Conservation (phyloP, 768 basidiomycete species). For the Ramaria sp. region DNA sequence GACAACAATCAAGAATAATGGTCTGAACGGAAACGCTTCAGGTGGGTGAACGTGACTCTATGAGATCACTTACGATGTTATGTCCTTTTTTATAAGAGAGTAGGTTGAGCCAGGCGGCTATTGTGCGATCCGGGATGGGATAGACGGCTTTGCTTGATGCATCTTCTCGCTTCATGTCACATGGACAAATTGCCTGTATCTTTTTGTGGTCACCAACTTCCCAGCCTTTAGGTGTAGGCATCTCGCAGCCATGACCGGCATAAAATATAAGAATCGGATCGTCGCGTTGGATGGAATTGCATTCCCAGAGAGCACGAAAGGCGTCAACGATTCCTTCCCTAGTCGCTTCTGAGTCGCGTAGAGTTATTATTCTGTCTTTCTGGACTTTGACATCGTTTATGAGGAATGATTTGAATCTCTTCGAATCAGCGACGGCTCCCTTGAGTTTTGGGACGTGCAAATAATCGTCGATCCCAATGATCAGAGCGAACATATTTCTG, state of each 20-base stretch:
- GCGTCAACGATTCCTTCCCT: slow-evolving; percentile 48
- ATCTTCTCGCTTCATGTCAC: slow-evolving; percentile 48
- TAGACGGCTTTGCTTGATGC: slow-evolving; percentile 41
- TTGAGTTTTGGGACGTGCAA: slow-evolving; percentile 48
- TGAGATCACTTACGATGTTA: slow-evolving; percentile 31
- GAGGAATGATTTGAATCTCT: slow-evolving; percentile 47
- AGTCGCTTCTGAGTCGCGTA: slow-evolving; percentile 49
- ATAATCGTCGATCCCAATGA: slow-evolving; percentile 63
- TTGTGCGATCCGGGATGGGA: slow-evolving; percentile 50
- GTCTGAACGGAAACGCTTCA: slow-evolving; percentile 22
- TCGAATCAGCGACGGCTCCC: slow-evolving; percentile 59
- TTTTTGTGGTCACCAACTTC: slow-evolving; percentile 29
- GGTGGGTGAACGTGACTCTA: neutral
- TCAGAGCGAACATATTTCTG: slow-evolving; percentile 28
- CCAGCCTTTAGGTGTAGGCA: slow-evolving; percentile 52
- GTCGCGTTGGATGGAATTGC: slow-evolving; percentile 43
- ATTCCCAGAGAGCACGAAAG: slow-evolving; percentile 50
- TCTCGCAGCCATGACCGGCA: slow-evolving; percentile 58
- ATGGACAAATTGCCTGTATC: slow-evolving; percentile 54
- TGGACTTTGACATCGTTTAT: slow-evolving; percentile 46
- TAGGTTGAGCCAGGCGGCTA: slow-evolving; percentile 49
- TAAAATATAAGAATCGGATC: slow-evolving; percentile 63
- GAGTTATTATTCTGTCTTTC: slow-evolving; percentile 40
- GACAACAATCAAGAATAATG: slow-evolving; percentile 55
- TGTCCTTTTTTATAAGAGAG: slow-evolving; percentile 48